Conservation (phyloP, 495 filamentous ascomycete species). For the Geoglossum glabrum region DNA sequence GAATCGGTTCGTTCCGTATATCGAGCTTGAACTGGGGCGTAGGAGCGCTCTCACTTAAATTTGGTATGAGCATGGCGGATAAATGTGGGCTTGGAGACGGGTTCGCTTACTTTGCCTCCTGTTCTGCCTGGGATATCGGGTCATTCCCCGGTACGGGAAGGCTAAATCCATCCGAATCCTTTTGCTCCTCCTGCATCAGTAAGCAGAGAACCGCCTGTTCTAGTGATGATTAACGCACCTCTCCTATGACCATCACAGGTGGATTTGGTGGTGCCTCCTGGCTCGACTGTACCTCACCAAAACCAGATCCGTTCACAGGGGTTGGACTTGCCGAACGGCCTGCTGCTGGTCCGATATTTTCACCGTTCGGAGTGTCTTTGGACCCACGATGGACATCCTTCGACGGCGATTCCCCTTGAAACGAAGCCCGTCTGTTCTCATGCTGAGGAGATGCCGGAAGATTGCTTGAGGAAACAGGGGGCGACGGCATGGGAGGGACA, state of each 20-base stretch:
- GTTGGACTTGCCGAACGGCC: background rate
- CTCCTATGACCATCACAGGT: background rate
- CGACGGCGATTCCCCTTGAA: slow-evolving; percentile 7
- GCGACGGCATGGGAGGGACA: slow-evolving; percentile 16
- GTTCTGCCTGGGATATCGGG: slow-evolving; percentile 66
- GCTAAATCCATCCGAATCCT: slow-evolving; percentile 46
- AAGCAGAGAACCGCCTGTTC: background rate
- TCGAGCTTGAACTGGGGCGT: slow-evolving; percentile 60
- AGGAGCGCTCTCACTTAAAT: slow-evolving; percentile 34
- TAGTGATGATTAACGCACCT: background rate
- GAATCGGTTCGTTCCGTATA: slow-evolving; percentile 82
- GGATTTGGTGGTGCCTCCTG: background rate
- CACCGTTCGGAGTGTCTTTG: background rate
- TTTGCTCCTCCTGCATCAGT: slow-evolving; percentile 8
- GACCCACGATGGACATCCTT: slow-evolving; percentile 6
- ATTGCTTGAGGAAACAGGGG: slow-evolving; percentile 8
- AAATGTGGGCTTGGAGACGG: background rate
- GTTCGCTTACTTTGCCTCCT: slow-evolving; percentile 36
- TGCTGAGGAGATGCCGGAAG: slow-evolving; percentile 7
- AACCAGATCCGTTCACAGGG: background rate
- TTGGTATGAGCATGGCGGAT: slow-evolving; percentile 7
- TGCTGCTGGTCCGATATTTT: background rate
- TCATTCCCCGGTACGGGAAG: slow-evolving; percentile 49
- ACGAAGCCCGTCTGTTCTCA: background rate
- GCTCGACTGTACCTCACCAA: background rate